Conservation (phyloP, 2,329 filamentous ascomycete genomes). For the Albophoma yamanashiensis region DNA sequence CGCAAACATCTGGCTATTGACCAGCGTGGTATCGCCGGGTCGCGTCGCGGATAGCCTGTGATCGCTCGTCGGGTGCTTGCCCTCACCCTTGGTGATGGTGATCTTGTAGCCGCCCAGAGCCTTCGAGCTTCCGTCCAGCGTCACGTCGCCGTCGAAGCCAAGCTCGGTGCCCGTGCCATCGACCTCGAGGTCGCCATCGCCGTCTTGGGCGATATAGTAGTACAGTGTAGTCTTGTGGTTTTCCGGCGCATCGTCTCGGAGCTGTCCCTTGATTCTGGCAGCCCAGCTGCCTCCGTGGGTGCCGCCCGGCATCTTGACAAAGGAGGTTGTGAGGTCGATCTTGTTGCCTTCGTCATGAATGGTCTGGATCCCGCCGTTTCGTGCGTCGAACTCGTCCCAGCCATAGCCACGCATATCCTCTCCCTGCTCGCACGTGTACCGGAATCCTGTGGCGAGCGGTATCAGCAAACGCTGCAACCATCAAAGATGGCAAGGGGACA, state of each 20-base stretch:
- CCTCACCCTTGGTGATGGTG: conserved; percentile 60
- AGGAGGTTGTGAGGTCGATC: conserved; percentile 84
- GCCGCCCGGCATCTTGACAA: conserved; percentile 86
- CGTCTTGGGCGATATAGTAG: conserved; percentile 77
- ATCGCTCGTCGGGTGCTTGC: conserved; percentile 48
- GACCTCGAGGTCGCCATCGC: conserved; percentile 53
- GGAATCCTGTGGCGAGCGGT: conserved; percentile 48
- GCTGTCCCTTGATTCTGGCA: conserved; percentile 72
- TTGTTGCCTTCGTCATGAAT: conserved; percentile 85
- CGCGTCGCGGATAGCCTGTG: conserved; percentile 60
- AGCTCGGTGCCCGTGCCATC: conserved; percentile 37
- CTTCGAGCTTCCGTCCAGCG: conserved; percentile 57
- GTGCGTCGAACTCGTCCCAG: conserved; percentile 93
- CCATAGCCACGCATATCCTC: conserved; percentile 92
- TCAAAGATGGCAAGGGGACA: not conserved
- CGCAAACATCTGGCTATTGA: conserved; percentile 58
- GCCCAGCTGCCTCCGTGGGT: conserved; percentile 85
- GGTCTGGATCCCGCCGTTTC: conserved; percentile 76
- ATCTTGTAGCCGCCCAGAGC: conserved; percentile 73
- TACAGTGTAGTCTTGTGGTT: conserved; percentile 67
- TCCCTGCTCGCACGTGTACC: conserved; percentile 93
- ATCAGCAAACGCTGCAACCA: not conserved
- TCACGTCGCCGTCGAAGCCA: conserved; percentile 51
- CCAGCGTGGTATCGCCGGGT: conserved; percentile 64
- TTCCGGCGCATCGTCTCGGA: conserved; percentile 55